Percentiles rank a stretch among this genome's conserved stretches.
These are phyloP conservation scores for Saksenaea vasiformis DNA, from an alignment of 371 early-diverging fungal species.

Conservation along the genomic window DNA sequence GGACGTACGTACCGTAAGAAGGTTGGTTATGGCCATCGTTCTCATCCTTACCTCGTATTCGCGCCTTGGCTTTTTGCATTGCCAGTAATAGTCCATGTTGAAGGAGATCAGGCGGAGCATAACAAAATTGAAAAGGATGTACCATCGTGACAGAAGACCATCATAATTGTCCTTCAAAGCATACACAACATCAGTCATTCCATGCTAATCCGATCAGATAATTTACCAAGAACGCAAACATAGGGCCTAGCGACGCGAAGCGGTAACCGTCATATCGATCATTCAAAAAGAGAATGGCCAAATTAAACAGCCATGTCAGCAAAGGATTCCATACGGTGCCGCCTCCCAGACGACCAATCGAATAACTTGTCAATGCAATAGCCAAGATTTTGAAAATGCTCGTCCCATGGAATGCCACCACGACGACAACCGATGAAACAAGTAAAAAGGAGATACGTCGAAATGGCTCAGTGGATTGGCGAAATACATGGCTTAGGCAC, in stretches of 20 bases:
- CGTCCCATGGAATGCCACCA: constrained; percentile 55
- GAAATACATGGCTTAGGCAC: constrained; percentile 48
- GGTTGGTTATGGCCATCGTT: not conserved
- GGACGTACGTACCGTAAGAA: constrained; percentile 15
- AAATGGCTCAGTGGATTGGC: constrained; percentile 9
- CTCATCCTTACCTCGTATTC: constrained; percentile 5
- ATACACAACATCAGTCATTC: not conserved
- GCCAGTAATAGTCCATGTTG: constrained; percentile 93
- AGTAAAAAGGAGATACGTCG: constrained; percentile 51
- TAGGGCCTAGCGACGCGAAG: constrained; percentile 55
- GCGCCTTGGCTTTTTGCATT: constrained; percentile 30
- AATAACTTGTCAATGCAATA: constrained; percentile 64
- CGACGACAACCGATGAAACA: constrained; percentile 61
- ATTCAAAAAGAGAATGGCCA: constrained; percentile 76
- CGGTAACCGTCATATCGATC: constrained; percentile 73
- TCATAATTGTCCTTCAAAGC: constrained; percentile 56
- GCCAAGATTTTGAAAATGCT: constrained; percentile 72
- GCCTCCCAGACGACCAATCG: constrained; percentile 54
- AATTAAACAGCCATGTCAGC: constrained; percentile 78
- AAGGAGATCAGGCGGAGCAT: constrained; percentile 90
- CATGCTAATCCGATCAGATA: not conserved
- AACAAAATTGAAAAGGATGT: constrained; percentile 86
- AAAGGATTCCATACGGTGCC: constrained; percentile 62
- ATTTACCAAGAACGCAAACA: constrained; percentile 72
- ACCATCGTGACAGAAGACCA: constrained; percentile 81